Evolutionary conservation across 257 asterid species (phyloP), one percentile per base, ranked within the genome.

Genomic region (Nicotiana tabacum): DNA sequence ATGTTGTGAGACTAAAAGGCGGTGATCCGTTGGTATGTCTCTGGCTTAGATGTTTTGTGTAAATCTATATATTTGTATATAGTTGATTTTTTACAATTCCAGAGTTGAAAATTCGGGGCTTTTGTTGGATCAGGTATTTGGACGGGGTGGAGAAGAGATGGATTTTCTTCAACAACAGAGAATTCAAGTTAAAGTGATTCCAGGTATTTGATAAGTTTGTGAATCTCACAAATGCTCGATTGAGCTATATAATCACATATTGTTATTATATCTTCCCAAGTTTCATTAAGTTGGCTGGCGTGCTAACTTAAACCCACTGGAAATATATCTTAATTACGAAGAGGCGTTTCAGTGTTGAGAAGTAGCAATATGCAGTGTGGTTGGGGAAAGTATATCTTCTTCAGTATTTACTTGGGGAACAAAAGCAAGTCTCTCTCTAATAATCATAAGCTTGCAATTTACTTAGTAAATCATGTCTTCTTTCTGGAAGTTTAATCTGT

Each of bases 61-160:
- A 76, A 9, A 72, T 33, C 2, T 83, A 17, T 56, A 53, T 9
- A 48, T 21, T 32, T 82, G 12, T 60, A 69, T 21, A 7, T 27
- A 48, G 62, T 46, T 9, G 1, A 6, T 27, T 12, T 72, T 21
- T 30, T 48, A 12, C 6, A 74, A 74, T 48, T 46, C 27, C 39
- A 30, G 29, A 15, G 86, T 60, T 82, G 5, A n/a, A 16, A 77
- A 77, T 33, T 39, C 55, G 70, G 77, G 18, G 2, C 17, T 33
- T 60, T 27, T 79, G 72, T 87, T 74, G 89, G 83, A 43, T 82
- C 85, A 96, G 99, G 98, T 96, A 56, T 94, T 96, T 86, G 98
- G 98, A 81, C 84, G 99, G 90, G 99, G 99, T 66, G 99, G 99
- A 83, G 98, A 96, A 86, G 98, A 96, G 91, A 94, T 96, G 99